A percentile compares a stretch with the other conserved stretches of the same genome.
Evolutionary conservation across 768 basidiomycete species (phyloP).

Genomic region (Mycena rebaudengoi): DNA sequence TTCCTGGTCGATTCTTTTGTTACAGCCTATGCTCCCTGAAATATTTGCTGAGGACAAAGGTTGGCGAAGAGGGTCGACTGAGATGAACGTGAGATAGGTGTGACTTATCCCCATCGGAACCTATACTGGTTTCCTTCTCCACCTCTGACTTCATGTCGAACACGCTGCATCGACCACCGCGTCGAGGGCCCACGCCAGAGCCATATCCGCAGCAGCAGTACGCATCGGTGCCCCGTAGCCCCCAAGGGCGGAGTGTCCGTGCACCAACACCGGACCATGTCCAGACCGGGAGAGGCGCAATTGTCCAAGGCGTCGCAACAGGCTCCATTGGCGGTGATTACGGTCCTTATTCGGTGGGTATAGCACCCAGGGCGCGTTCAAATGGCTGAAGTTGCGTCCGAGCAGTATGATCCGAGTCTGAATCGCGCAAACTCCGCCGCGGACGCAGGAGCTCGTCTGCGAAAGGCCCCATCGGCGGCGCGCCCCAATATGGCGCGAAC

Average conservation of each 20-base stretch:
- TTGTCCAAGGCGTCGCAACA: conserved; percentile 81
- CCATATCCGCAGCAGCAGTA: conserved; percentile 24
- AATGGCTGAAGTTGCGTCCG: neutral
- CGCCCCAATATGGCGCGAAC: conserved; percentile 49
- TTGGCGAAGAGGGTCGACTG: no score
- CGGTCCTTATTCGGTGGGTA: conserved; percentile 86
- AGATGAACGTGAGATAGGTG: no score
- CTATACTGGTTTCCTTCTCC: conserved; percentile 3
- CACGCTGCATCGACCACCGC: conserved; percentile 1
- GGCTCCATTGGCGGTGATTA: conserved; percentile 83
- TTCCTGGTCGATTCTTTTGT: no score
- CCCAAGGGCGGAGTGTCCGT: conserved; percentile 26
- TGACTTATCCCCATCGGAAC: neutral
- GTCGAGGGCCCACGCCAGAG: conserved; percentile 19
- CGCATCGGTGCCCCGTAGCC: conserved; percentile 18
- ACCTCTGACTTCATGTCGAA: conserved; percentile 20
- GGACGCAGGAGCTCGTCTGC: conserved; percentile 55
- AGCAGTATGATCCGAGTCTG: conserved; percentile 21
- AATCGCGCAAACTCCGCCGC: conserved; percentile 52
- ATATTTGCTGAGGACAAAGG: no score
- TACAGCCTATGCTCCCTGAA: no score
- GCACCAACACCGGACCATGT: conserved; percentile 38
- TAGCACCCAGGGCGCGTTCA: conserved; percentile 8
- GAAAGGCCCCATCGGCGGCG: conserved; percentile 38
- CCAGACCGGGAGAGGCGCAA: conserved; percentile 56